phyloP scores from a whole-genome alignment of 495 filamentous ascomycete species.

The Corynascus novoguineensis region DNA sequence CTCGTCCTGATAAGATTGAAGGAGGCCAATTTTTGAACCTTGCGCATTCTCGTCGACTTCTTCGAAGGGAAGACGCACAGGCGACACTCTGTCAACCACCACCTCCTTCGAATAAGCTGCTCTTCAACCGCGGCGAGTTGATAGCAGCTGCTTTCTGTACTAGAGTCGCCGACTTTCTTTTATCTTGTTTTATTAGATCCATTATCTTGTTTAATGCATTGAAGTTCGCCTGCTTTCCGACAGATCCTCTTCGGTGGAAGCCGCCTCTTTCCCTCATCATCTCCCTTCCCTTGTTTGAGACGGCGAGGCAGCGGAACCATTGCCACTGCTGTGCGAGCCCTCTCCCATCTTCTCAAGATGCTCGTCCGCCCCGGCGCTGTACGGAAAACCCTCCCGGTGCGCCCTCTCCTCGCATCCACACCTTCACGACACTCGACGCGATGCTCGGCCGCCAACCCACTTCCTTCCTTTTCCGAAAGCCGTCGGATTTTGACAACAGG shows the following conservation, averaged over 20 bases:
- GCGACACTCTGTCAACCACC: background rate
- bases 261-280: background rate
- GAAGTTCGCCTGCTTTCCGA: background rate
- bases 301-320: background rate
- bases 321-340: background rate
- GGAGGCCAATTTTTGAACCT: slow-evolving; percentile 12
- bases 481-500: slow-evolving; percentile 20
- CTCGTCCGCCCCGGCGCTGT: slow-evolving; percentile 23
- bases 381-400: slow-evolving; percentile 19
- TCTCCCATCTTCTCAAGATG: slow-evolving; percentile 17
- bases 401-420: slow-evolving; percentile 17
- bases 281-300: background rate
- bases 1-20: background rate
- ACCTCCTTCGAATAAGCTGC: background rate
- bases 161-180: slow-evolving; percentile 6
- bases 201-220: slow-evolving; percentile 24
- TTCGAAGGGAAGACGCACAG: background rate
- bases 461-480: background rate
- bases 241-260: slow-evolving; percentile 5
- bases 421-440: slow-evolving; percentile 1
- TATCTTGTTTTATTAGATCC: slow-evolving; percentile 4
- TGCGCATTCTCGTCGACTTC: background rate
- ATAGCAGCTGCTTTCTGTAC: slow-evolving; percentile 10
- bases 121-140: background rate
- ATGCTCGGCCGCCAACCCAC: slow-evolving; percentile 11